A percentile compares a stretch with the other conserved stretches of the same genome.
Conservation (phyloP, 257 asterid species). For the Rehmannia glutinosa region DNA sequence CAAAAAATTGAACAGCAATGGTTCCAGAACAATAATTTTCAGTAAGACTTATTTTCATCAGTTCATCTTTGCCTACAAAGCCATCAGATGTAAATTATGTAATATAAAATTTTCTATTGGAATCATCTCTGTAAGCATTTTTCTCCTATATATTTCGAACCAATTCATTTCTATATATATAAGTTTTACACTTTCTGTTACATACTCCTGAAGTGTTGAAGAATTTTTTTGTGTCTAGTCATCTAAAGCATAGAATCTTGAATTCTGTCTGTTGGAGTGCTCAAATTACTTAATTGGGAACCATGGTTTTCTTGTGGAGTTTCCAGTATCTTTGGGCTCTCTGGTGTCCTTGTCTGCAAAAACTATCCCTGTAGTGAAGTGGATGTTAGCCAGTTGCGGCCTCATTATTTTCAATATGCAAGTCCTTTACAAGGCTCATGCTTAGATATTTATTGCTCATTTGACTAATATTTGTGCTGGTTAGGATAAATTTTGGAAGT, state of each 20-base stretch:
- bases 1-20: no score
- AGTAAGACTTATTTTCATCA: not conserved
- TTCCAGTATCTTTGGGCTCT: not conserved
- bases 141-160: not conserved
- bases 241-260: not conserved
- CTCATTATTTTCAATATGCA: not conserved
- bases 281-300: not conserved
- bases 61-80: not conserved
- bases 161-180: no score
- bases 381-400: not conserved
- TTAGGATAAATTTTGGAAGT: not conserved
- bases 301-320: not conserved
- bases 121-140: not conserved
- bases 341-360: not conserved
- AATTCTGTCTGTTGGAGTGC: not conserved
- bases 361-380: not conserved
- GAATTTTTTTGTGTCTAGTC: not conserved
- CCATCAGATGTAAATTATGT: not conserved
- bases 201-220: not conserved
- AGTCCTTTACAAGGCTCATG: not conserved
- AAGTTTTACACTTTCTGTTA: not conserved
- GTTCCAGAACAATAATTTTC: not conserved
- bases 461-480: conserved; percentile 2
- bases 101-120: not conserved
- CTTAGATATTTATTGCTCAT: not conserved